A percentile compares a stretch with the other conserved stretches of the same genome.
These are phyloP conservation scores for Caryopteris hybrid DNA, from an alignment of 305 asterid genomes.

Conservation along the genomic window DNA sequence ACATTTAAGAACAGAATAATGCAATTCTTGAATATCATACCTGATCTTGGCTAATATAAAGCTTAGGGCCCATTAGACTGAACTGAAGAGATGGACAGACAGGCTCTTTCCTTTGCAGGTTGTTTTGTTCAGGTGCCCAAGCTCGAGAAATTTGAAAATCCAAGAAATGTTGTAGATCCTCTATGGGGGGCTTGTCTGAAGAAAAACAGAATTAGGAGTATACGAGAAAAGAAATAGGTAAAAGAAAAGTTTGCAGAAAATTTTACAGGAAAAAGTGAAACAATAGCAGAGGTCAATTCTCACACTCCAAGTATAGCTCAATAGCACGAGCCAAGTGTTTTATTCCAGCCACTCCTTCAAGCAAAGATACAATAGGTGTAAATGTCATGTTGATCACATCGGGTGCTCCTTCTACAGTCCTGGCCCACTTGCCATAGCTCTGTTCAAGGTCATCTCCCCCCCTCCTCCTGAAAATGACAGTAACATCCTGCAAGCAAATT, in stretches of 20 bases:
- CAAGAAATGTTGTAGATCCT: constrained; percentile 94
- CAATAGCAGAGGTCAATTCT: constrained; percentile 25
- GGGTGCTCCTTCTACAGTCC: constrained; percentile 78
- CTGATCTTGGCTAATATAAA: constrained; percentile 94
- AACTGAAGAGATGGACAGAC: constrained; percentile 86
- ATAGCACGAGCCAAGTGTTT: constrained; percentile 86
- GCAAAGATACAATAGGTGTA: constrained; percentile 79
- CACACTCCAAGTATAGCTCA: constrained; percentile 89
- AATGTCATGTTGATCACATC: constrained; percentile 97
- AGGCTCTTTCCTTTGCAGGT: constrained; percentile 85
- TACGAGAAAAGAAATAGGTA: background rate
- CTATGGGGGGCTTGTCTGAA: constrained; percentile 98
- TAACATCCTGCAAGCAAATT: constrained; percentile 75
- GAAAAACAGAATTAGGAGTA: constrained; percentile 13
- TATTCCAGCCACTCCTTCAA: constrained; percentile 83
- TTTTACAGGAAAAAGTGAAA: background rate
- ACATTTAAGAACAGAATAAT: constrained; percentile 1
- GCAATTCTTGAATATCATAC: constrained; percentile 30
- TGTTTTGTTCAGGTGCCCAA: constrained; percentile 98
- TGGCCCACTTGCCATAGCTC: constrained; percentile 89
- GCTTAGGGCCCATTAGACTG: constrained; percentile 99
- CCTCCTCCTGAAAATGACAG: constrained; percentile 96
- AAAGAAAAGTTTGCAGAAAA: background rate
- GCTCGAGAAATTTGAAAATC: constrained; percentile 90
- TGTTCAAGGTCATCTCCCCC: constrained; percentile 99